Evolutionary conservation across 2,329 filamentous ascomycete genomes (phyloP).

Genomic region (Dothiorella sarmentorum): DNA sequence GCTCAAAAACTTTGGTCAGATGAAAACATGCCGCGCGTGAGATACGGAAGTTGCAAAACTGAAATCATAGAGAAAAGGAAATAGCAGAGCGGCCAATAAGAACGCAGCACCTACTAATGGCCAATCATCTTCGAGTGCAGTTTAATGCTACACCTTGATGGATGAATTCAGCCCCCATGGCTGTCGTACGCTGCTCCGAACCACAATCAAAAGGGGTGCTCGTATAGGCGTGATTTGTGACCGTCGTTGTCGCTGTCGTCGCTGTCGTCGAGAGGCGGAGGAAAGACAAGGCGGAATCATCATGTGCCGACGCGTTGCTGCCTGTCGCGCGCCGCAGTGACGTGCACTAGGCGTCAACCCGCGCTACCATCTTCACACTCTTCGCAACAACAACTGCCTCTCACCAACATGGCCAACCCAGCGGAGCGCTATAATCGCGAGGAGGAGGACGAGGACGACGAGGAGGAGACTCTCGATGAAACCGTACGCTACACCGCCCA

Average conservation of each 20-base stretch:
- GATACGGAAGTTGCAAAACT: not conserved
- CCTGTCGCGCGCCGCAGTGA: conserved; percentile 1
- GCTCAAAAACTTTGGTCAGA: too few species aligned
- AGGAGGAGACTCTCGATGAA: conserved; percentile 18
- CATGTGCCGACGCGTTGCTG: conserved; percentile 7
- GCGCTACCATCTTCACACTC: not conserved
- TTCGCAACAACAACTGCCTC: not conserved
- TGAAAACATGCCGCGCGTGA: too few species aligned
- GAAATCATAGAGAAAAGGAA: not conserved
- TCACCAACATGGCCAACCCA: not conserved
- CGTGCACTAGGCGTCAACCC: not conserved
- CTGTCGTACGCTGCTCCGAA: not conserved
- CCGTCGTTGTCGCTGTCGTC: too few species aligned
- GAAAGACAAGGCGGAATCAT: not conserved
- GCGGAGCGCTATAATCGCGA: conserved; percentile 10
- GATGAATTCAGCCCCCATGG: not conserved
- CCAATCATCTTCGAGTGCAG: not conserved
- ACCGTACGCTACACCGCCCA: not conserved
- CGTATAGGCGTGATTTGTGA: too few species aligned
- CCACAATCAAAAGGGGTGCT: too few species aligned
- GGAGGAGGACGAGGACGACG: conserved; percentile 15
- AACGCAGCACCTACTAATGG: not conserved
- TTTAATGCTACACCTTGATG: not conserved
- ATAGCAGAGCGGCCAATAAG: not conserved
- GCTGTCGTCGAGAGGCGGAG: too few species aligned